Conservation (phyloP, 345 rosid species). For the Conringia planisiliqua region DNA sequence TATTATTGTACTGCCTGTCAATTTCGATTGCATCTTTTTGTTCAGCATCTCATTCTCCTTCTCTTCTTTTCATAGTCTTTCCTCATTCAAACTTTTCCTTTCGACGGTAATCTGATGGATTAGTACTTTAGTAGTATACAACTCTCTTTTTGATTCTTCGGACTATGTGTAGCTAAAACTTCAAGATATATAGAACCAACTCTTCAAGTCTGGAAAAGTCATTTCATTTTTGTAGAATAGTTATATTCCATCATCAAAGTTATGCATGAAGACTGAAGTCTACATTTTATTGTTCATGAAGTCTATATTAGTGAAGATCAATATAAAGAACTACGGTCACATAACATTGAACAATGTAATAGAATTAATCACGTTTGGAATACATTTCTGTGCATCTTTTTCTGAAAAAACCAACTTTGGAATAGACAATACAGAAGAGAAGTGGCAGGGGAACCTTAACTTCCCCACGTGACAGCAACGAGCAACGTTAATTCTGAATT, state of each 20-base stretch:
- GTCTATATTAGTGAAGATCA: neutral
- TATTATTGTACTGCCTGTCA: slow-evolving; percentile 31
- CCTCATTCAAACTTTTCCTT: neutral
- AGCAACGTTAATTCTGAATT: slow-evolving; percentile 3
- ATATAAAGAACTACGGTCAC: neutral
- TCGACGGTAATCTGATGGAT: neutral
- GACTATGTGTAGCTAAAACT: neutral
- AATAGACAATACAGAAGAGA: slow-evolving; percentile 14
- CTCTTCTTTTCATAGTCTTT: neutral
- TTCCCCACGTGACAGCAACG: slow-evolving; percentile 27
- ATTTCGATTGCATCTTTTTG: slow-evolving; percentile 5
- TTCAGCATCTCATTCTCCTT: slow-evolving; percentile 23
- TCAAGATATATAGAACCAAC: neutral
- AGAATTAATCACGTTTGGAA: neutral
- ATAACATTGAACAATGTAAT: neutral
- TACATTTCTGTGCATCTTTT: neutral
- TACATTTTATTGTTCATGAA: neutral
- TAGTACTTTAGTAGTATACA: neutral
- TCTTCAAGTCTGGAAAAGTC: neutral
- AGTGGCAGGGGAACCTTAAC: slow-evolving; percentile 28
- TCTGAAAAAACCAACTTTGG: neutral
- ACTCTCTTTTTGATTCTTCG: neutral
- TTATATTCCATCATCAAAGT: neutral
- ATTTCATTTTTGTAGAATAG: neutral
- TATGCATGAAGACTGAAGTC: too few relatives aligned